A percentile compares a stretch with the other conserved stretches of the same genome.
Conservation (phyloP, 768 basidiomycete species). For the Boletus rubescentipes region DNA sequence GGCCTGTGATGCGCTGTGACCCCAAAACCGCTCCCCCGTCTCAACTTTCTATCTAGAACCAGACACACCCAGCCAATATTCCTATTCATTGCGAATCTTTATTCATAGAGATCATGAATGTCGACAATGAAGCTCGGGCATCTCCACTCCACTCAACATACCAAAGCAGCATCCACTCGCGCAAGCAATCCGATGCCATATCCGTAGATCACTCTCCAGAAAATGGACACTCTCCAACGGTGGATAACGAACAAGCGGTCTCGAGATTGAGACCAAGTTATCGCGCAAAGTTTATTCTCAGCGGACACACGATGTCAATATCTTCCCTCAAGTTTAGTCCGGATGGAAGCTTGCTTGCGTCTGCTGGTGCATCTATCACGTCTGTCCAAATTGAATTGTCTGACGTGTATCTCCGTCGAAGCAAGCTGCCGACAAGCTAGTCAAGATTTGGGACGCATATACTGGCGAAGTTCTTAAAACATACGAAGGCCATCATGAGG, state of each 20-base stretch:
- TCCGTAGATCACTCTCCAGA: conserved; percentile 5
- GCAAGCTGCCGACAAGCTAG: conserved; percentile 79
- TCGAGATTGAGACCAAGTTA: conserved; percentile 46
- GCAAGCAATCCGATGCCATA: conserved; percentile 8
- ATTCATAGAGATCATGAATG: conserved; percentile 12
- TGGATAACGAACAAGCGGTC: conserved; percentile 3
- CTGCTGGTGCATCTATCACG: conserved; percentile 61
- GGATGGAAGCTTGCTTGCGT: conserved; percentile 78
- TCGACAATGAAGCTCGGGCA: conserved; percentile 6
- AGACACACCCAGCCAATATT: too few relatives aligned
- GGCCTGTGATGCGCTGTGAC: not conserved
- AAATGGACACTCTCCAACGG: not conserved
- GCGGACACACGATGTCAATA: conserved; percentile 81
- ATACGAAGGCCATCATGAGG: conserved; percentile 70
- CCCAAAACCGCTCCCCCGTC: conserved; percentile 6
- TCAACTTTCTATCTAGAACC: too few relatives aligned
- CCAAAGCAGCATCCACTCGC: conserved; percentile 4
- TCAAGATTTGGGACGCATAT: conserved; percentile 78
- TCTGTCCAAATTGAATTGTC: conserved; percentile 4
- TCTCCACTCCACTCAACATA: not conserved
- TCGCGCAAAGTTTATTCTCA: conserved; percentile 58
- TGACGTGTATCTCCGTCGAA: conserved; percentile 36
- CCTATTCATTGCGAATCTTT: not conserved
- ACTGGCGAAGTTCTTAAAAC: conserved; percentile 75
- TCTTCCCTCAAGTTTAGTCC: conserved; percentile 89